Evolutionary conservation across 805 yeast species (phyloP).

Genomic region (Wickerhamiella galacta): DNA sequence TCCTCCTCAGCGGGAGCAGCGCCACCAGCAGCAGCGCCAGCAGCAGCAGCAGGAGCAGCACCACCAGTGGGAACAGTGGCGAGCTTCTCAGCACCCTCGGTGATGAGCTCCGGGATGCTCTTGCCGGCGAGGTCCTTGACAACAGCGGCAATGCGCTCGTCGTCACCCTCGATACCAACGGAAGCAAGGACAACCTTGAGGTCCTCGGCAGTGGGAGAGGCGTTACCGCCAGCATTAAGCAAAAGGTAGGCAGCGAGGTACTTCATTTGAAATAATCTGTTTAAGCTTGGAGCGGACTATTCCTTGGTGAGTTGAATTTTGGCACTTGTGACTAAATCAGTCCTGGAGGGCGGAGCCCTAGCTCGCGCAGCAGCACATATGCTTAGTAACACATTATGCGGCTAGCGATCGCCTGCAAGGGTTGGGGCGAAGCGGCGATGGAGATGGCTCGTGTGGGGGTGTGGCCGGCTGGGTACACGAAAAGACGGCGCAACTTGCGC

Average conservation of each 20-base stretch:
- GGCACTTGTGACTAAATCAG: neutral
- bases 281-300: constrained; percentile 51
- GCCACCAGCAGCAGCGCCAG: constrained; percentile 55
- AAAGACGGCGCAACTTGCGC: too few species aligned
- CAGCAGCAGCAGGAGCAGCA: constrained; percentile 72
- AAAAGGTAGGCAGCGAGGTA: constrained; percentile 99
- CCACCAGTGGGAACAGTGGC: constrained; percentile 97
- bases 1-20: constrained; percentile 57
- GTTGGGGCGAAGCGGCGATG: too few species aligned
- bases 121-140: constrained; percentile 86
- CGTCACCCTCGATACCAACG: constrained; percentile 93
- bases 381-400: too few species aligned
- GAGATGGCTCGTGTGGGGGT: too few species aligned
- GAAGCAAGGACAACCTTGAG: constrained; percentile 77
- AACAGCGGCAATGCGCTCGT: constrained; percentile 64
- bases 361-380: too few species aligned
- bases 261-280: constrained; percentile 42
- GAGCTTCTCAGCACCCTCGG: constrained; percentile 90
- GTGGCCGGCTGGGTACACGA: too few species aligned
- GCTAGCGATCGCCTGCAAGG: too few species aligned
- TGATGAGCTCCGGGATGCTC: constrained; percentile 72
- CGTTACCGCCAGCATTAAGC: constrained; percentile 92
- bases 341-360: neutral
- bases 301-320: constrained; percentile 30
- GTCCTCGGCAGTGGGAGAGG: constrained; percentile 86